These are phyloP conservation scores for Lichtheimia ramosa DNA, from an alignment of 371 early-diverging fungal species.

Conservation along the genomic window DNA sequence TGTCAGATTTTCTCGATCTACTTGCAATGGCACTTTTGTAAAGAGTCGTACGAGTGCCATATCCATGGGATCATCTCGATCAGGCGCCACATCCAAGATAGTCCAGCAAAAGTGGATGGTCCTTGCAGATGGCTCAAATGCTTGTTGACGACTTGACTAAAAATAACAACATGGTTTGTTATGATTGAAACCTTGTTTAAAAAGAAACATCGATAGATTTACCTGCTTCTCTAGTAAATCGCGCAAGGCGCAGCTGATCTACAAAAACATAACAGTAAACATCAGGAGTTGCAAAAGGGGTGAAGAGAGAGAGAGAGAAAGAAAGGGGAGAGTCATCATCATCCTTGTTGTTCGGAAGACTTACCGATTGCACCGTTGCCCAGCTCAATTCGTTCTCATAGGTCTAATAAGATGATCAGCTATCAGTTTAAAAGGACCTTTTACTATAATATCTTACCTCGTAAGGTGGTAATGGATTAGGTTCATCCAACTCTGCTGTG, in stretches of 20 bases:
- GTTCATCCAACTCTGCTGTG: constrained; percentile 10
- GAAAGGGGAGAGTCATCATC: not conserved
- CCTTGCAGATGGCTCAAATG: constrained; percentile 16
- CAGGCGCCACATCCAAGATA: constrained; percentile 7
- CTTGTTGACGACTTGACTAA: constrained; percentile 10
- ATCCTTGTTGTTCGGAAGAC: not conserved
- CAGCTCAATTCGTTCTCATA: constrained; percentile 22
- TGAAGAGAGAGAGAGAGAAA: not conserved
- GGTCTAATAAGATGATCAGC: constrained; percentile 5
- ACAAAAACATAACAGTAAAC: constrained; percentile 2
- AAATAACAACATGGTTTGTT: not conserved
- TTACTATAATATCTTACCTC: constrained; percentile 10
- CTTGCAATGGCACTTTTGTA: too few relatives aligned
- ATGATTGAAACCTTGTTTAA: not conserved
- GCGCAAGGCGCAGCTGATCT: constrained; percentile 28
- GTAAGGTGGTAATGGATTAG: constrained; percentile 12
- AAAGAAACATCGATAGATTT: constrained; percentile 6
- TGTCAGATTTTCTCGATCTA: too few relatives aligned
- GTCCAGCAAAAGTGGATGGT: constrained; percentile 26
- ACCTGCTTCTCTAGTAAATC: constrained; percentile 22
- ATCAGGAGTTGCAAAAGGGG: constrained; percentile 5
- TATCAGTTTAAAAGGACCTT: not conserved
- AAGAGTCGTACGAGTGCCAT: constrained; percentile 3
- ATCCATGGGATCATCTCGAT: constrained; percentile 11
- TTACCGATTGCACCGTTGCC: constrained; percentile 24